Evolutionary conservation across 148 eudicot genomes (phyloP), one percentile per base, ranked within the genome.

Genomic region (Chenopodium suecicum): DNA sequence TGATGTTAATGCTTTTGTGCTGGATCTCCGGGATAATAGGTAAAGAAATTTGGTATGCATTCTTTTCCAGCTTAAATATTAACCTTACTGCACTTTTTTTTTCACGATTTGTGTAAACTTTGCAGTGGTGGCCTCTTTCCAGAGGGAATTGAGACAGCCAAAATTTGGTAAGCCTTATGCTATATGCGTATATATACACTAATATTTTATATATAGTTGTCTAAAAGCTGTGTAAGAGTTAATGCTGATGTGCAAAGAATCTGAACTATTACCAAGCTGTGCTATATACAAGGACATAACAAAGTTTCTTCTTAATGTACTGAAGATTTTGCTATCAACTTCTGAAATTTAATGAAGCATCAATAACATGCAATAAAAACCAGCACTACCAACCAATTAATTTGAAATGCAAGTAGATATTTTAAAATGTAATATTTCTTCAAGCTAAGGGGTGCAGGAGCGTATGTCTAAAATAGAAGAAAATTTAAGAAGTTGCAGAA

Each of bases 51-150:
- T 81, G 56, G 46, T 72, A 27, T 78, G 56, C 50, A n/a, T 67
- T 70, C 4, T 63, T 78, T 50, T 70, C 32, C 78, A 71, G 23
- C 75, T 77, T 23, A 14, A n/a, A 20, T 11, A 46, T 64, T 58
- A 50, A 58, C 7, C 44, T 27, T 67, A 41, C 34, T 54, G 67
- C 70, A 68, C 80, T 71, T 46, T 41, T 41, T 37, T 37, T 41
- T 78, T 77, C 65, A 74, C 83, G 73, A 90, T 81, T 78, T 87
- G 47, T 54, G 54, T 82, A 29, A 56, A 82, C 83, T 89, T 78
- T 89, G 91, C 97, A 97, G 99, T 84, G 99, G 99, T 81, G 99
- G 99, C 77, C 94, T 94, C 64, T 97, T 97, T 78, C 99, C 98
- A 12, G 98, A 97, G 89, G 99, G 99, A 75, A 89, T 97, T 78